Evolutionary conservation across 2,329 filamentous ascomycete species (phyloP).

Genomic region (Amphichorda felina): DNA sequence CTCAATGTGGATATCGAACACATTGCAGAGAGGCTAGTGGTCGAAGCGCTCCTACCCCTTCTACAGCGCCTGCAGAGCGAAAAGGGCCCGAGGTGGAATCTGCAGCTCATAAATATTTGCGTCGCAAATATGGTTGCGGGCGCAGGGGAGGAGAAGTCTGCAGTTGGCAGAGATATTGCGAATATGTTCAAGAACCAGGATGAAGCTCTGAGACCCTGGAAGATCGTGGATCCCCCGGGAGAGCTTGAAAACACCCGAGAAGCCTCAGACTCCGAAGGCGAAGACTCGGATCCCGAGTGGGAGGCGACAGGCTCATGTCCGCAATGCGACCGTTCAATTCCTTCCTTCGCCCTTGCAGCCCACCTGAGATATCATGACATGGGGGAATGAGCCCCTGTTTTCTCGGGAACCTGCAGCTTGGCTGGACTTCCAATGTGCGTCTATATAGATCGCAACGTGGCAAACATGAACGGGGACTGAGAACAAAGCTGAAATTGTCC

Average conservation of each 20-base stretch:
- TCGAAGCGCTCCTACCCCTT: constrained; percentile 56
- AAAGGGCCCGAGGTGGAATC: constrained; percentile 55
- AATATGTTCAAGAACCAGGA: constrained; percentile 74
- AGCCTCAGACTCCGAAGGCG: constrained; percentile 3
- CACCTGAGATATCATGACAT: constrained; percentile 30
- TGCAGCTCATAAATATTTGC: constrained; percentile 77
- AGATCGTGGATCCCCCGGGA: constrained; percentile 22
- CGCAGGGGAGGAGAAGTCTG: constrained; percentile 35
- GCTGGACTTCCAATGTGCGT: no score
- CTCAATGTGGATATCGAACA: constrained; percentile 43
- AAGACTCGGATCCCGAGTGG: constrained; percentile 13
- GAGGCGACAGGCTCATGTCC: constrained; percentile 23
- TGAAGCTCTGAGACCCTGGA: constrained; percentile 55
- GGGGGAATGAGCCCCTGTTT: constrained; percentile 2
- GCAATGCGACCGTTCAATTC: constrained; percentile 40
- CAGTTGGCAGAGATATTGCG: constrained; percentile 63
- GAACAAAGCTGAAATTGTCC: no score
- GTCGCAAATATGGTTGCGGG: constrained; percentile 69
- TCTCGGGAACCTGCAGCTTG: not conserved
- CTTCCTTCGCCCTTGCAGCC: constrained; percentile 44
- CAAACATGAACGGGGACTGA: no score
- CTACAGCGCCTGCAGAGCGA: constrained; percentile 65
- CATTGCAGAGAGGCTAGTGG: constrained; percentile 56
- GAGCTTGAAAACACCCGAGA: constrained; percentile 14
- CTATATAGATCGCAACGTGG: no score